Conservation (phyloP, 129 eudicot genomes). For the Sambucus nigra region DNA sequence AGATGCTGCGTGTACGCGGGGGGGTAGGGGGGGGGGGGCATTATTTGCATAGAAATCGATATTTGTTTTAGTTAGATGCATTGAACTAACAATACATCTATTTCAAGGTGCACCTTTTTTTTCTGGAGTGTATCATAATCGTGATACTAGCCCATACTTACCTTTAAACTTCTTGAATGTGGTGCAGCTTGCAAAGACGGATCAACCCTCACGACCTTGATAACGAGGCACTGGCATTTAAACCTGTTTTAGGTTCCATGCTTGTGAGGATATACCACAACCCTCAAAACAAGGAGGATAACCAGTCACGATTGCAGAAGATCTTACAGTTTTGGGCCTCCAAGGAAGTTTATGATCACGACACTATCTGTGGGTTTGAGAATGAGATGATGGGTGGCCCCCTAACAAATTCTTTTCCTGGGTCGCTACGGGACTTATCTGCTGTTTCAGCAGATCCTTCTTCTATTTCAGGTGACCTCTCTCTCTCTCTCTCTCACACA, state of each 20-base stretch:
- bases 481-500: background rate
- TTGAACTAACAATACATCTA: too few species aligned
- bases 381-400: conserved; percentile 75
- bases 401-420: conserved; percentile 33
- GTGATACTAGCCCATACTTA: conserved; percentile 10
- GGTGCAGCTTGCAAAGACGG: conserved; percentile 92
- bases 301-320: conserved; percentile 91
- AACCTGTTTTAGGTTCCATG: conserved; percentile 94
- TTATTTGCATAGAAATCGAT: too few species aligned
- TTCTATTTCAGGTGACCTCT: conserved; percentile 27
- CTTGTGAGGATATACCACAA: conserved; percentile 85
- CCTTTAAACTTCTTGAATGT: background rate
- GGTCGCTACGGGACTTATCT: conserved; percentile 34
- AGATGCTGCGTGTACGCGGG: too few species aligned
- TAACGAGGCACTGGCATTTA: conserved; percentile 95
- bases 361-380: conserved; percentile 70
- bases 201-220: conserved; percentile 73
- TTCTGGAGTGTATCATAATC: background rate
- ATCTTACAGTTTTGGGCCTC: conserved; percentile 95
- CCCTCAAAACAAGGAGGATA: conserved; percentile 87
- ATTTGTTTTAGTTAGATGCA: too few species aligned
- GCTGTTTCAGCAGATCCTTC: conserved; percentile 44
- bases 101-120: background rate
- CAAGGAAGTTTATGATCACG: conserved; percentile 92
- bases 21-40: too few species aligned